Percentiles rank a stretch among this genome's conserved stretches.
Evolutionary conservation across 2,329 filamentous ascomycete genomes (phyloP).

Genomic region (Aspergillus sp.): DNA sequence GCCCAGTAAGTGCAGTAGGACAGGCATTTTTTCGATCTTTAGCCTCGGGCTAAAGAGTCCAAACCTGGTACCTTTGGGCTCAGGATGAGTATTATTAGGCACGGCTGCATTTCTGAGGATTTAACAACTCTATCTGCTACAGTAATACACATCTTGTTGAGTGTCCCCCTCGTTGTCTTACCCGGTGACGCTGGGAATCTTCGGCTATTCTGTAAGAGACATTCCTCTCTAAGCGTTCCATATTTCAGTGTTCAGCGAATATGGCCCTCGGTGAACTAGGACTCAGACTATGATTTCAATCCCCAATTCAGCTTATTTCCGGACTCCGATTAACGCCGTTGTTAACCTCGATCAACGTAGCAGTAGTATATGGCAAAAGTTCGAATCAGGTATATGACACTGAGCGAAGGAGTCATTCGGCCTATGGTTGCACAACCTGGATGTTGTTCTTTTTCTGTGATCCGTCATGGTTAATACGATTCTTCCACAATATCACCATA

Average conservation of each 20-base stretch:
- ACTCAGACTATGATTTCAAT: neutral
- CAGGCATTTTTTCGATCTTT: neutral
- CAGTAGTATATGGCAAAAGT: too few relatives aligned
- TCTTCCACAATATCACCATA: neutral
- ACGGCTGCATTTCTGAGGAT: too few relatives aligned
- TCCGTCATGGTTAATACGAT: slow-evolving; percentile 4
- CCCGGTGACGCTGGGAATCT: too few relatives aligned
- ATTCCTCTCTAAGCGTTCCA: neutral
- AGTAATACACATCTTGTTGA: too few relatives aligned
- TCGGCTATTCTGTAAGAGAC: too few relatives aligned
- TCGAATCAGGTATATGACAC: neutral
- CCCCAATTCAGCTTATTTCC: neutral
- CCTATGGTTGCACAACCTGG: slow-evolving; percentile 40
- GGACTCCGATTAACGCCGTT: slow-evolving; percentile 3
- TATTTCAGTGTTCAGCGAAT: neutral
- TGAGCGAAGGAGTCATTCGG: neutral
- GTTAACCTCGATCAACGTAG: neutral
- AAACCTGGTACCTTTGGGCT: too few relatives aligned
- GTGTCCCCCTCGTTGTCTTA: too few relatives aligned
- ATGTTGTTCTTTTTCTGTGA: slow-evolving; percentile 43
- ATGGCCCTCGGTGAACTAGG: neutral
- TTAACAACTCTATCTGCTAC: too few relatives aligned
- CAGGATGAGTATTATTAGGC: too few relatives aligned
- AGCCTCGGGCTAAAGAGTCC: slow-evolving; percentile 2
- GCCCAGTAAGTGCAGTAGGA: too few relatives aligned